Percentiles rank a stretch among this genome's conserved stretches.
These are phyloP conservation scores for Orobanche coerulescens DNA, from an alignment of 257 asterid species.

Conservation along the genomic window DNA sequence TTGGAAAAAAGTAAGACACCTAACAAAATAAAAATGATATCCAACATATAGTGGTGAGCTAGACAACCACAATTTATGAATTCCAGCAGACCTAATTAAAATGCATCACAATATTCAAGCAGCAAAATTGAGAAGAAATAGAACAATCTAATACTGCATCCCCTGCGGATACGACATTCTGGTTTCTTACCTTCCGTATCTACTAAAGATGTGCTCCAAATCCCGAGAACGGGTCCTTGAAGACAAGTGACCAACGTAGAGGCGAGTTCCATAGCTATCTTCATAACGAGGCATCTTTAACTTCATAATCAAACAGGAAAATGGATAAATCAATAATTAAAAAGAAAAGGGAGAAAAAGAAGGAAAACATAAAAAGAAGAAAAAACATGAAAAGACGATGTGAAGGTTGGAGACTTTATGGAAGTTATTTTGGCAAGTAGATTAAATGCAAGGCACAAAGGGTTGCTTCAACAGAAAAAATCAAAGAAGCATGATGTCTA, in stretches of 20 bases:
- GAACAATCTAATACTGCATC: neutral
- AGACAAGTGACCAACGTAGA: slow-evolving; percentile 75
- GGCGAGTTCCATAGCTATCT: slow-evolving; percentile 64
- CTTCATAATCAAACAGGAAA: slow-evolving; percentile 12
- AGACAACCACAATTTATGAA: neutral
- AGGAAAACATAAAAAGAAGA: too few species aligned
- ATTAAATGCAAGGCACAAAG: neutral
- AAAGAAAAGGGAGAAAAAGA: neutral
- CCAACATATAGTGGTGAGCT: neutral
- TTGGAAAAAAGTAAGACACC: neutral
- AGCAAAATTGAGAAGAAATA: neutral
- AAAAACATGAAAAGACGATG: too few species aligned
- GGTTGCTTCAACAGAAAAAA: neutral
- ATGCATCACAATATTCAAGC: neutral
- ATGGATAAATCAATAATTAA: neutral
- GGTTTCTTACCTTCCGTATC: slow-evolving; percentile 58
- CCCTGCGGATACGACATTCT: neutral
- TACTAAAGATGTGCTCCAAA: slow-evolving; percentile 55
- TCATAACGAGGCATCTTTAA: slow-evolving; percentile 61
- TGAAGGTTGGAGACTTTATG: neutral
- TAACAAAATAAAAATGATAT: neutral
- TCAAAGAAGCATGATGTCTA: neutral
- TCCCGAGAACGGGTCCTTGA: slow-evolving; percentile 70
- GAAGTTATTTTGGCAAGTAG: too few species aligned
- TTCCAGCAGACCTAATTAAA: neutral